Evolutionary conservation across 2,329 filamentous ascomycete species (phyloP).

Genomic region (Pseudogymnoascus pannorum): DNA sequence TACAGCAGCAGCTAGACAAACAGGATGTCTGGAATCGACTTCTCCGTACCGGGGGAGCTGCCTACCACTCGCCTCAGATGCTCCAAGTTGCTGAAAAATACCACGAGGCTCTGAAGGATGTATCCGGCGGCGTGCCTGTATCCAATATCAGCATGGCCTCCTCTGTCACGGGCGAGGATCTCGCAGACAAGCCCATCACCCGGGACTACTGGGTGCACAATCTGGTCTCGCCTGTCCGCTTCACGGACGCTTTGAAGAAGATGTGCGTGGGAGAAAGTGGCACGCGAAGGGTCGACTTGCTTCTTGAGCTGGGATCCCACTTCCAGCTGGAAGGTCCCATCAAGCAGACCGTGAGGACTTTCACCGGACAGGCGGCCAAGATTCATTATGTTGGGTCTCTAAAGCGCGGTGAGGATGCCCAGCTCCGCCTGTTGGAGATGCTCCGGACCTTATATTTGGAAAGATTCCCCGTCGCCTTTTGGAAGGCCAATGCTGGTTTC

Average conservation of each 20-base stretch:
- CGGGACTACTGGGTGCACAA: slow-evolving; percentile 39
- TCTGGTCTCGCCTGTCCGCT: slow-evolving; percentile 37
- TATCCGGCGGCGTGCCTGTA: slow-evolving; percentile 25
- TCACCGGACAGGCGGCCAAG: slow-evolving; percentile 19
- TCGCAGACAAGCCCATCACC: background rate
- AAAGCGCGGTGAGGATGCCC: slow-evolving; percentile 15
- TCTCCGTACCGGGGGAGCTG: slow-evolving; percentile 23
- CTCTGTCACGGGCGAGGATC: slow-evolving; percentile 14
- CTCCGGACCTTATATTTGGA: slow-evolving; percentile 1
- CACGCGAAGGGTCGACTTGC: background rate
- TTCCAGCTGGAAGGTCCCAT: slow-evolving; percentile 30
- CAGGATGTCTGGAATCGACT: slow-evolving; percentile 21
- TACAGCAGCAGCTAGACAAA: slow-evolving; percentile 11
- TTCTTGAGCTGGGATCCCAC: slow-evolving; percentile 28
- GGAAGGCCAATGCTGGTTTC: slow-evolving; percentile 10
- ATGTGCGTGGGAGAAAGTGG: too few species aligned
- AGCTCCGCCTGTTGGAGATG: slow-evolving; percentile 12
- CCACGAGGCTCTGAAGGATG: background rate
- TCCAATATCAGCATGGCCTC: slow-evolving; percentile 12
- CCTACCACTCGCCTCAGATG: slow-evolving; percentile 31
- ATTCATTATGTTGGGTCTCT: slow-evolving; percentile 14
- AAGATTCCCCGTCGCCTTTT: slow-evolving; percentile 10
- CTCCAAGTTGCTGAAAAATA: slow-evolving; percentile 24
- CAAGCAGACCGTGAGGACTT: slow-evolving; percentile 10
- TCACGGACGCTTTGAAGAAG: slow-evolving; percentile 21